A percentile compares a stretch with the other conserved stretches of the same genome.
Evolutionary conservation across 805 yeast genomes (phyloP).

Genomic region (Nakazawaea anatomiae): DNA sequence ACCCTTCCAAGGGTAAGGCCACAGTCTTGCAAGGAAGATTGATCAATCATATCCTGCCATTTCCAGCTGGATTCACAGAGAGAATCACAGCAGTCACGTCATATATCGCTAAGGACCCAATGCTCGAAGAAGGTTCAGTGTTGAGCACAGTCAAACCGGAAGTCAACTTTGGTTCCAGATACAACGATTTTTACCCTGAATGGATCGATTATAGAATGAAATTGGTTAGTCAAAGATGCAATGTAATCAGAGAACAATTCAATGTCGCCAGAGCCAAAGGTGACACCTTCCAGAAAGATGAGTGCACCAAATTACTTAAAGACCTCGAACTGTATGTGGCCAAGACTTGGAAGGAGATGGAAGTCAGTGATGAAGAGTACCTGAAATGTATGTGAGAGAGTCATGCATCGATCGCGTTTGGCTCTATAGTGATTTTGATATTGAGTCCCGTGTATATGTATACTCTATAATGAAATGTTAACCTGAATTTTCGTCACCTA

Average conservation of each 20-base stretch:
- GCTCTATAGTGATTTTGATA: no score
- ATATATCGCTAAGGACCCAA: constrained; percentile 33
- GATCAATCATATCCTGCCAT: constrained; percentile 39
- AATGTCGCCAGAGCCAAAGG: constrained; percentile 18
- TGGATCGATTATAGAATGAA: constrained; percentile 33
- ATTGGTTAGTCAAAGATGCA: constrained; percentile 26
- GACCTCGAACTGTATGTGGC: constrained; percentile 24
- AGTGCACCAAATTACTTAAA: constrained; percentile 26
- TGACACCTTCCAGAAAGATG: constrained; percentile 29
- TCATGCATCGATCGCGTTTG: not conserved
- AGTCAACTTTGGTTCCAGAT: constrained; percentile 27
- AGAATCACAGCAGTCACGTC: constrained; percentile 38
- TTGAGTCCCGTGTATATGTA: no score
- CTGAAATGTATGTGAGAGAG: not conserved
- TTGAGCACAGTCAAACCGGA: constrained; percentile 36
- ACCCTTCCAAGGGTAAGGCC: constrained; percentile 46
- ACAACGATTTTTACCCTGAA: constrained; percentile 33
- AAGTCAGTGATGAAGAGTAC: constrained; percentile 22
- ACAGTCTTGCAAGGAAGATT: constrained; percentile 42
- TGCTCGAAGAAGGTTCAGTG: constrained; percentile 31
- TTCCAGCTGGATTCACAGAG: constrained; percentile 33
- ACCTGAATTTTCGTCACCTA: no score
- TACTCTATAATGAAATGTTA: no score
- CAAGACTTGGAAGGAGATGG: constrained; percentile 30
- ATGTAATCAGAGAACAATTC: constrained; percentile 19